Evolutionary conservation across 441 rosid species (phyloP), one percentile per base, ranked within the genome.

Genomic region (Codiaeum variegatum): DNA sequence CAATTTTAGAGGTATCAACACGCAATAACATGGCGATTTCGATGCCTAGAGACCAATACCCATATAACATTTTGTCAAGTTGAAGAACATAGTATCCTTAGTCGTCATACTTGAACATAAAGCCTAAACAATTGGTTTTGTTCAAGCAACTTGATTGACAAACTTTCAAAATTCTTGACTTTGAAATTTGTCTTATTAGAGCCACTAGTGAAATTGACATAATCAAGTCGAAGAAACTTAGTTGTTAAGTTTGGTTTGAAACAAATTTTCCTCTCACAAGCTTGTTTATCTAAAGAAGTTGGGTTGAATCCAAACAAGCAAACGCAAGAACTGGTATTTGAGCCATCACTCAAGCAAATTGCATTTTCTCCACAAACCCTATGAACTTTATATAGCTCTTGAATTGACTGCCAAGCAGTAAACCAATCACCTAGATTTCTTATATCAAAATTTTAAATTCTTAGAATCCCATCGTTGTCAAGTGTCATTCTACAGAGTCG

Each of bases 41-140:
- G 0, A 82, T 71, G 18, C 92, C 92, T 0, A 89, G 90, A 21
- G 94, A 90, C 94, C 90, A 90, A 52, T 78, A 84, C 16, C 94
- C 94, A 28, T 75, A 81, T 6, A 83, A 42, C 68, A 90, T 58
- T 24, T 23, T 65, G 0, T 69, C 85, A 21, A 85, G 76, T 75
- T 80, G 90, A 46, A 86, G 86, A 16, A 81, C 85, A 16, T 92
- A 90, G 79, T 59, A 84, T 0, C 87, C 85, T 18, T 65, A 74
- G 1, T 92, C 94, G 28, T 88, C 86, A 70, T 76, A 88, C 61
- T 85, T 86, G 82, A 84, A 86, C 75, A 74, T 74, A 77, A 84
- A 90, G 12, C 90, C 94, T 0, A 74, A 67, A 66, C 94, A 90
- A 21, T 28, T 68, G 4, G 8, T n/a, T 8, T 62, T 6, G 0